Evolutionary conservation across 805 yeast genomes (phyloP), one percentile per base, ranked within the genome.

Genomic region (Nakazawaea holstii): DNA sequence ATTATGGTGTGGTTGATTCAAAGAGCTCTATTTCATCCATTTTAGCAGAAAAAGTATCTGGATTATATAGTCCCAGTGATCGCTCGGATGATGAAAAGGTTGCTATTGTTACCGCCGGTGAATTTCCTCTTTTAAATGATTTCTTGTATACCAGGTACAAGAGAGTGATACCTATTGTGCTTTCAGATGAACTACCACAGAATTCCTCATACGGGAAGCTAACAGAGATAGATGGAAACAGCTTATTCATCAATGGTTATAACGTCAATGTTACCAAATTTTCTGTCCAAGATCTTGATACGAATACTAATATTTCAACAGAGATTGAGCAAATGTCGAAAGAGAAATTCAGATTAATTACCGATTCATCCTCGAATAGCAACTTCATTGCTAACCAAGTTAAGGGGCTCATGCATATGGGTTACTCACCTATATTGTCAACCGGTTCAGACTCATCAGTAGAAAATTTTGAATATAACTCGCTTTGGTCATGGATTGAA

Each of bases 401-500:
- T 35, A 56, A 58, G 35, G 53, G 64, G 2, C 69, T 70, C 39
- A 59, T 81, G 4, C 49, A 62, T 17, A 72, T 83, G 54, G 97
- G 97, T 0, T 75, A 68, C 45, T 73, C 87, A 0, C 89, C 96
- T 0, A 72, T 88, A 0, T 59, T 89, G 64, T 74, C 64, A 43
- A 77, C 53, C 52, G 71, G 10, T 30, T 58, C 53, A 38, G 41
- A 40, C 37, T 39, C 29, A 46, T 52, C 57, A 41, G 33, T 8
- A 3, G 58, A 67, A 0, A 44, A 54, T 0, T 55, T 73, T 26
- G 48, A 75, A 10, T 59, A 67, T 13, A 39, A 57, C 13, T 63
- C 74, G 0, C 49, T 76, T 33, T 90, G 97, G 97, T 76, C 92
- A 1, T 90, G 97, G 97, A 76, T 72, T 0, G 58, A 70, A 0